Evolutionary conservation across 805 yeast species (phyloP).

Genomic region (Sugiyamaella marilandica): DNA sequence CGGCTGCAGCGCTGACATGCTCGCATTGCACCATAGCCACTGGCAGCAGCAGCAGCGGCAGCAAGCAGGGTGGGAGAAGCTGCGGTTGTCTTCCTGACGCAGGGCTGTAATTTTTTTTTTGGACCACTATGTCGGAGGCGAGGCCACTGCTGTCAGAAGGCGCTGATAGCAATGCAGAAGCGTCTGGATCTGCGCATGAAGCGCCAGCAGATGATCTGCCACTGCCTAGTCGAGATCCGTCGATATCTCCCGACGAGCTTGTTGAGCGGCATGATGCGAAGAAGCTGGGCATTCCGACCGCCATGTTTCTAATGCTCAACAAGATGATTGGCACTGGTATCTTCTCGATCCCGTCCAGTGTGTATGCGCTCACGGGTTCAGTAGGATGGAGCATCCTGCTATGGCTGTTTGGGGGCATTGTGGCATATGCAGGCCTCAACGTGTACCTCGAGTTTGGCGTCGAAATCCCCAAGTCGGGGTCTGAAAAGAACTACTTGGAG

Average conservation of each 20-base stretch:
- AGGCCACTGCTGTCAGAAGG: neutral
- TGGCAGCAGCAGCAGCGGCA: too few relatives aligned
- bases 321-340: conserved; percentile 74
- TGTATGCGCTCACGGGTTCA: conserved; percentile 52
- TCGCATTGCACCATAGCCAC: too few relatives aligned
- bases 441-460: conserved; percentile 64
- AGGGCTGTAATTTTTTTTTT: too few relatives aligned
- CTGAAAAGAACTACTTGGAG: conserved; percentile 64
- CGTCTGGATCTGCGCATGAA: neutral
- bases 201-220: too few relatives aligned
- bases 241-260: too few relatives aligned
- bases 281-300: conserved; percentile 32
- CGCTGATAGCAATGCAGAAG: conserved; percentile 1
- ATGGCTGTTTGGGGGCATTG: conserved; percentile 60
- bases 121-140: neutral
- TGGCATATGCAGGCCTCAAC: conserved; percentile 50
- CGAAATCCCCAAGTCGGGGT: conserved; percentile 61
- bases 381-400: conserved; percentile 53
- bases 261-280: neutral
- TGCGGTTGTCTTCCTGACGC: too few relatives aligned
- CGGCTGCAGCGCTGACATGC: too few relatives aligned
- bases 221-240: neutral
- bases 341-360: conserved; percentile 62
- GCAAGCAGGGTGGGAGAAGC: too few relatives aligned
- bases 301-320: conserved; percentile 48